Evolutionary conservation across 2,329 filamentous ascomycete species (phyloP).

Genomic region (Aspergillus novofumigatus): DNA sequence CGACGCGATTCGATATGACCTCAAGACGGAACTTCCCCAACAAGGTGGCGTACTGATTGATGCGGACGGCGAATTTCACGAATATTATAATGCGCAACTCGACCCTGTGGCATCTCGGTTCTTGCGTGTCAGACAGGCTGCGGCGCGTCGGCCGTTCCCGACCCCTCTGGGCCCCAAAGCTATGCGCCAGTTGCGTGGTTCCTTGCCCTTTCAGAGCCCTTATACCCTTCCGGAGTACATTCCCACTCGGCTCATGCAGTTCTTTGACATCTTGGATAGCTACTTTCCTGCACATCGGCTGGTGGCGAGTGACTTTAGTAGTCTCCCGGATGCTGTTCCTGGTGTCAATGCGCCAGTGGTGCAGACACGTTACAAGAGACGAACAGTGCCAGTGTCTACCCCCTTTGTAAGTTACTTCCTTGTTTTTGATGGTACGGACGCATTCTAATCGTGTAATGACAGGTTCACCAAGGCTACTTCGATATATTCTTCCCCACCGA

Average conservation of each 20-base stretch:
- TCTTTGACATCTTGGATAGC: constrained; percentile 83
- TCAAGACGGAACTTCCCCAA: constrained; percentile 71
- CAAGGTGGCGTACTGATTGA: constrained; percentile 90
- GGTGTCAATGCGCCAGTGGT: constrained; percentile 93
- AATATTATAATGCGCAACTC: constrained; percentile 78
- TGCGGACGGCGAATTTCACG: constrained; percentile 80
- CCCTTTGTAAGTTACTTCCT: constrained; percentile 66
- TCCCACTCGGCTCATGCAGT: constrained; percentile 90
- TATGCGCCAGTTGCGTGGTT: constrained; percentile 58
- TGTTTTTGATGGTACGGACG: background rate
- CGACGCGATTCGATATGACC: constrained; percentile 88
- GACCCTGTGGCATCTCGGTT: constrained; percentile 81
- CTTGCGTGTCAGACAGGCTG: constrained; percentile 76
- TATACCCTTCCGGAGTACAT: constrained; percentile 86
- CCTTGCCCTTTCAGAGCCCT: constrained; percentile 68
- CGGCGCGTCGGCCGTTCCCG: constrained; percentile 46
- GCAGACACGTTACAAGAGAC: constrained; percentile 84
- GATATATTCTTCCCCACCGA: constrained; percentile 98
- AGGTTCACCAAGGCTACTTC: constrained; percentile 98
- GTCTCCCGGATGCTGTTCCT: constrained; percentile 72
- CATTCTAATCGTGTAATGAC: constrained; percentile 7
- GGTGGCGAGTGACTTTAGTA: constrained; percentile 85
- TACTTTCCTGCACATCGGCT: constrained; percentile 90
- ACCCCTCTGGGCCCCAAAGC: constrained; percentile 45
- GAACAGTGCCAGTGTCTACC: constrained; percentile 84